Base-by-base conservation (phyloP, 352 stramenopile genomes). In the Phytophthora sojae region DNA sequence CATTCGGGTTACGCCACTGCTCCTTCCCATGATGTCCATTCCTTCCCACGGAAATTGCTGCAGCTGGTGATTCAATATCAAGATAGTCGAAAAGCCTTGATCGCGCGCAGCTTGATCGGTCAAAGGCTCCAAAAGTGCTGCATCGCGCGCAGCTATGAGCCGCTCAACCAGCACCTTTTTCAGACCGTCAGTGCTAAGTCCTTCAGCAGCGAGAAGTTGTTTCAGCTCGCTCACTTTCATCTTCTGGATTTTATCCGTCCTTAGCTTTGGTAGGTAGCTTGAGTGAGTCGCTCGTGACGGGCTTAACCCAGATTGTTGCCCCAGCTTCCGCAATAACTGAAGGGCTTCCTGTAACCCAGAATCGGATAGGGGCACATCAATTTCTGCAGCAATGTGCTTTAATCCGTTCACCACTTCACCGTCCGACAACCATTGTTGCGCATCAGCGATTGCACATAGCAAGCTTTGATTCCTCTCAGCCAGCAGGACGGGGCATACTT, bases 1-100 rank as follows among this genome's bases (percentile, higher is more conserved):
- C 84, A 96, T 93, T 14, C 89, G 82, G 23, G 84, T 92, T 2
- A 96, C 83, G 11, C 76, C 70, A 6, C 64, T 58, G 17, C 68
- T 80, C 29, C 61, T 52, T 4, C 47, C 32, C 45, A 96, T 73
- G 4, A 93, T 64, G 30, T 89, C 82, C 19, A 96, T 64, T 1
- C 76, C 88, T 88, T 96, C 89, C 88, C 88, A 96, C 6, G 89
- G 88, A 70, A 96, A 93, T 50, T 88, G 81, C 49, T 93, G 80
- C 14, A 95, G 54, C 19, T 77, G 69, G 21, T 85, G 72, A 63
- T 91, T 82, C 32, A 94, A 76, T 6, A 95, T 77, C 35, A 96
- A 62, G 57, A 95, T 91, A 4, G 77, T 90, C 1, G 86, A 75
- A 26, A 50, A 60, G 6, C 42, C 25, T 2, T 6, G 9, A 45